These are phyloP conservation scores for Linanthus parryae DNA, from an alignment of 148 eudicot species.

Conservation along the genomic window DNA sequence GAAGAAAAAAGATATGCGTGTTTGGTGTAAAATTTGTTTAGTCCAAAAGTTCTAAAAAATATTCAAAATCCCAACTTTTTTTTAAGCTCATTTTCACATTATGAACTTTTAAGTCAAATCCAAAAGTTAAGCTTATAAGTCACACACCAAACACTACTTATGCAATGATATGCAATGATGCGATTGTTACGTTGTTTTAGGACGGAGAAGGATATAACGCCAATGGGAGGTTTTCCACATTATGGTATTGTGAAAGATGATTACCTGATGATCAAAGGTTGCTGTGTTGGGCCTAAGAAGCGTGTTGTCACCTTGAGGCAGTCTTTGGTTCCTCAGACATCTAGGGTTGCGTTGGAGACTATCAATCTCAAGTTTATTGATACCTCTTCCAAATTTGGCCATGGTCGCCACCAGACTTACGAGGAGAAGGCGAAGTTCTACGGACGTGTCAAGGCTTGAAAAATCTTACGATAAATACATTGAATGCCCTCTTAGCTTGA, in stretches of 20 bases:
- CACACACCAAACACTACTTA: no score
- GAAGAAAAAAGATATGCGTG: no score
- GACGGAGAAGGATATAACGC: conserved; percentile 47
- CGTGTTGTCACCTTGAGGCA: conserved; percentile 44
- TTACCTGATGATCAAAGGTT: conserved; percentile 41
- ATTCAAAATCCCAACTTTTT: no score
- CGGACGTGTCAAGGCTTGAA: conserved; percentile 34
- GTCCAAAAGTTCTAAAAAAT: no score
- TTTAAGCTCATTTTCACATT: no score
- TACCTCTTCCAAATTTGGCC: conserved; percentile 43
- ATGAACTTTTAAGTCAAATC: no score
- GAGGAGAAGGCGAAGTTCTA: conserved; percentile 33
- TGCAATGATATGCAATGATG: no score
- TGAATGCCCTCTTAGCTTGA: no score
- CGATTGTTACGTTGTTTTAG: no score
- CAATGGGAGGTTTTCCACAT: conserved; percentile 46
- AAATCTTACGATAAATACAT: no score
- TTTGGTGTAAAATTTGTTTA: no score
- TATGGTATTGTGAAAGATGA: conserved; percentile 42
- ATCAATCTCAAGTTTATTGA: conserved; percentile 40
- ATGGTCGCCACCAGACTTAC: conserved; percentile 40
- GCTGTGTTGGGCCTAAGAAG: conserved; percentile 43
- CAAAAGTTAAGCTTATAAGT: no score
- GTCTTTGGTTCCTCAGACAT: conserved; percentile 33
- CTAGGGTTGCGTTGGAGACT: conserved; percentile 32